These are phyloP conservation scores for Exophiala calicioides DNA, from an alignment of 2,329 filamentous ascomycete genomes.

Conservation along the genomic window DNA sequence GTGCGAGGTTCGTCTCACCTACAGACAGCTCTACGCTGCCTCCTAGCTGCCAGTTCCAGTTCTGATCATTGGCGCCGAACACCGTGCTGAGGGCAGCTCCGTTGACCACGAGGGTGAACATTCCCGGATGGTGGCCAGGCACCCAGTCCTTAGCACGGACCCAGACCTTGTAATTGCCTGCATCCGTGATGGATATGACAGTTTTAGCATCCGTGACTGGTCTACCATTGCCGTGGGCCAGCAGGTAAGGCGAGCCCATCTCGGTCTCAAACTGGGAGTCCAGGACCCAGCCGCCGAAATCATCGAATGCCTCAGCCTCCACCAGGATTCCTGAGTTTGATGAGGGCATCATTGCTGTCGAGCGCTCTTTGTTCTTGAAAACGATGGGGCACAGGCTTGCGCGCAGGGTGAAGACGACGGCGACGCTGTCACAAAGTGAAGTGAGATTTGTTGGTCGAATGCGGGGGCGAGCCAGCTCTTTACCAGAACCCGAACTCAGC, in stretches of 20 bases:
- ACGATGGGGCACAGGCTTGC: too few species aligned
- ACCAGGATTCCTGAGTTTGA: slow-evolving; percentile 7
- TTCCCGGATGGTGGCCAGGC: slow-evolving; percentile 9
- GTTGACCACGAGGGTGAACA: slow-evolving; percentile 11
- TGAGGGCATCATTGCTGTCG: too few species aligned
- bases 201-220: slow-evolving; percentile 12
- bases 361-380: too few species aligned
- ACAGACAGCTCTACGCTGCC: not conserved
- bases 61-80: slow-evolving; percentile 9
- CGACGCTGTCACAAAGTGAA: too few species aligned
- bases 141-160: slow-evolving; percentile 20
- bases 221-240: slow-evolving; percentile 11
- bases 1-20: not conserved
- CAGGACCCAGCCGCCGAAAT: slow-evolving; percentile 10
- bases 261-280: slow-evolving; percentile 13
- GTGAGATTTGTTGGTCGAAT: too few species aligned
- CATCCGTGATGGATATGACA: not conserved
- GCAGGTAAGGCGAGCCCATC: slow-evolving; percentile 14
- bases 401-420: too few species aligned
- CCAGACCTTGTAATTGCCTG: slow-evolving; percentile 28
- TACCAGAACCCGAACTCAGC: too few species aligned
- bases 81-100: not conserved
- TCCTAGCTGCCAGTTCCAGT: slow-evolving; percentile 12
- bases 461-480: too few species aligned
- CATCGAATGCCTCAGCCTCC: slow-evolving; percentile 11